Base-by-base conservation (phyloP, 2,329 filamentous ascomycete genomes). In the Stenocarpella maydis region DNA sequence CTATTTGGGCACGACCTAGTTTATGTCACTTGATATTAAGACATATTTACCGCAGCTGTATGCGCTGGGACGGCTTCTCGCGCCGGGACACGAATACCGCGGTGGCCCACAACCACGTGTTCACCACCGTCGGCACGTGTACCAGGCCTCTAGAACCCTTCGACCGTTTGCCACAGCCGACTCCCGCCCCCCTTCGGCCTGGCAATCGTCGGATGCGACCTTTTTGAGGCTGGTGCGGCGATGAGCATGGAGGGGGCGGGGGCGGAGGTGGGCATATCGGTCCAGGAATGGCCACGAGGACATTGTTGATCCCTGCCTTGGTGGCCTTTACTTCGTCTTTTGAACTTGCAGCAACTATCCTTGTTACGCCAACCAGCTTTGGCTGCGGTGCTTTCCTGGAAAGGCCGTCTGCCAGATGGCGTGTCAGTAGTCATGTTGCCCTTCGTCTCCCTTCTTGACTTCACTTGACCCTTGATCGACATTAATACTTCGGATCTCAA, bases 61-160 rank as follows among this genome's bases (percentile, higher is more conserved):
- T 61, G 58, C 41, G 43, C 41, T 49, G 58, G 58, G 58, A 49
- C 10, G 58, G 58, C 8, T 17, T 24, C 14, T 63, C 43, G 28
- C 28, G 58, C 12, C 19, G n/a, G 19, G 37, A 63, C 10, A 24
- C 58, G 12, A 21, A 10, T n/a, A n/a, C n/a, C n/a, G 1, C 43
- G 43, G 2, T 10, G 0, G 41, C 41, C 28, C 43, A 41, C 4
- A 43, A 28, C 14, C 43, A 63, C 43, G 14, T 63, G 1, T 63
- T 63, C n/a, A 49, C 41, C 14, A 19, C 58, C 43, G 8, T 63
- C 17, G 58, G 43, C n/a, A 8, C 24, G 12, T 63, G 58, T 24
- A 49, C 41, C 28, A 37, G 17, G 28, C 49, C 28, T 49, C 7
- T 12, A 4, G 6, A 45, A 1, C 8, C 26, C 14, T 5, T 28